phyloP scores from a whole-genome alignment of 116 monocot genomes.

The Iris pallida region DNA sequence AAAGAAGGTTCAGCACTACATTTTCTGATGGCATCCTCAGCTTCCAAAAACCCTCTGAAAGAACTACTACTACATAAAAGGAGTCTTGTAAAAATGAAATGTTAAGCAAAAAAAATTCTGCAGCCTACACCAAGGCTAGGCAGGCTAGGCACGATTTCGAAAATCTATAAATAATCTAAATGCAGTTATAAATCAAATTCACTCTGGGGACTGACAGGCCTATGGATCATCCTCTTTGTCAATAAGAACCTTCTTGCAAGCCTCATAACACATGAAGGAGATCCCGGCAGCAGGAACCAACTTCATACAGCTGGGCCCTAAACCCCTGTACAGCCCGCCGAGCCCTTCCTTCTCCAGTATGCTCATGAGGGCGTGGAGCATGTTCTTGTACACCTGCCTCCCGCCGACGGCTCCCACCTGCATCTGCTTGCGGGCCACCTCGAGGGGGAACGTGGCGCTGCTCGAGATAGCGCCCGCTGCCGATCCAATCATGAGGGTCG shows the following conservation, averaged over 20 bases:
- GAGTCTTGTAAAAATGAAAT: too few relatives aligned
- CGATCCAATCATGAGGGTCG: slow-evolving; percentile 87
- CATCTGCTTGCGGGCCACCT: slow-evolving; percentile 97
- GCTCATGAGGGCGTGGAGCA: slow-evolving; percentile 78
- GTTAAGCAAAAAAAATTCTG: too few relatives aligned
- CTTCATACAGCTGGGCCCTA: slow-evolving; percentile 95
- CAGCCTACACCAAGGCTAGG: too few relatives aligned
- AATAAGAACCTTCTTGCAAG: slow-evolving; percentile 88
- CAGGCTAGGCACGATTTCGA: too few relatives aligned
- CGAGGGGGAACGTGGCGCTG: slow-evolving; percentile 87
- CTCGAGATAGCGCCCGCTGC: slow-evolving; percentile 91
- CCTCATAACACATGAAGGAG: slow-evolving; percentile 98
- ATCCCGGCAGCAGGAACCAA: slow-evolving; percentile 93
- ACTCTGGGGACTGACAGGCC: too few relatives aligned
- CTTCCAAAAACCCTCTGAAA: too few relatives aligned
- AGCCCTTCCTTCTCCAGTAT: slow-evolving; percentile 88
- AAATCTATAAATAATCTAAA: too few relatives aligned
- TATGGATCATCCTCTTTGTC: slow-evolving; percentile 50
- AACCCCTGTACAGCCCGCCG: slow-evolving; percentile 77
- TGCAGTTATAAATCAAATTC: too few relatives aligned
- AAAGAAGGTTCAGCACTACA: too few relatives aligned
- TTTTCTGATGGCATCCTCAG: too few relatives aligned
- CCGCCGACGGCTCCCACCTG: slow-evolving; percentile 94
- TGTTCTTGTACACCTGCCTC: slow-evolving; percentile 77
- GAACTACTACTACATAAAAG: too few relatives aligned